Base-by-base conservation (phyloP, 1,139 yeast species). In the Arxiozyma slooffiae region DNA sequence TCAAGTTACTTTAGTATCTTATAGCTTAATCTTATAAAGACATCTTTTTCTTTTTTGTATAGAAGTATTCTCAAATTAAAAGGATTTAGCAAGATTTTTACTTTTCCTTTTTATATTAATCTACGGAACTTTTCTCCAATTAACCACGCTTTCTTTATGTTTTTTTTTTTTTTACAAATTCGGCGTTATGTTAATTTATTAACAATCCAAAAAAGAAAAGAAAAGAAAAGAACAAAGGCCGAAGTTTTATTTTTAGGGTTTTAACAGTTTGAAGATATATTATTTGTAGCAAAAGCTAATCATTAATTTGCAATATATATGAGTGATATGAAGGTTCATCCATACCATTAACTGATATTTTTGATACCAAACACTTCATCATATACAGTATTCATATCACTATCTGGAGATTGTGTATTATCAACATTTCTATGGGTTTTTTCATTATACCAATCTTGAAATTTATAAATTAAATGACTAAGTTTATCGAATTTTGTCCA, bases 361-460 rank as follows among this genome's bases (percentile, higher is more conserved):
- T 30, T 30, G 4, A 30, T 30, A 11, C 46, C 46, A 36, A 43
- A 43, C 4, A 43, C 37, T n/a, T 43, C 38, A 36, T 43, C 23
- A 36, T 43, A 43, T 36, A 38, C 26, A 14, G 36, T 26, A n/a
- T 34, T 34, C 14, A 20, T 18, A 39, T 17, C 26, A 20, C n/a
- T 18, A 20, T 39, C 23, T 2, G 23, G 4, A 11, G 41, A 30
- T 30, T 7, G 43, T 23, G n/a, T 40, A 23, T 40, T 22, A 22
- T 20, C 24, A 14, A 22, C 22, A 23, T 16, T 23, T 7, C 6
- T 21, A 30, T 39, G 7, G 41, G 16, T 38, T 7, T 38, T 23
- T 20, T 42, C 45, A 24, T 9, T 16, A 30, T 20, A 30, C 45
- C 45, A 42, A 42, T 42, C 45, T 30, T 42, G 45, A n/a, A 42